phyloP scores from a whole-genome alignment of 805 yeast species.

The Metahyphopichia silvanorum region DNA sequence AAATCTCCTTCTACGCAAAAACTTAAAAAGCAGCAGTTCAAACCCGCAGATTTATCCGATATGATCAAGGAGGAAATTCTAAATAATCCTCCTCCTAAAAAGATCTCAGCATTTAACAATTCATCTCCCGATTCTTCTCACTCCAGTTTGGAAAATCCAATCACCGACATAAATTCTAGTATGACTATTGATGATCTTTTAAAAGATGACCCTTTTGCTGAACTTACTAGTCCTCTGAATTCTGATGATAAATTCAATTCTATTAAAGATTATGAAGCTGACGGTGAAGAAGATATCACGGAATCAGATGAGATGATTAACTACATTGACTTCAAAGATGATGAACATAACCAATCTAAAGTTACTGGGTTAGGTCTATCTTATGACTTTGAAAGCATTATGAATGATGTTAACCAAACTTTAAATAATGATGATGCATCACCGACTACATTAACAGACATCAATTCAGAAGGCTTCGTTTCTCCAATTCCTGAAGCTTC shows the following conservation, averaged over 20 bases:
- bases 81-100: background rate
- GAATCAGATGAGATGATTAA: no score
- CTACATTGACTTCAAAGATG: constrained; percentile 1
- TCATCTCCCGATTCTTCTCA: background rate
- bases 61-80: background rate
- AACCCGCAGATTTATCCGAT: background rate
- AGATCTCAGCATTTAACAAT: background rate
- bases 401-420: background rate
- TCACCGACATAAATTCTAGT: background rate
- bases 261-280: background rate
- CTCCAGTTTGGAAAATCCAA: background rate
- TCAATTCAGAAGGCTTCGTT: background rate
- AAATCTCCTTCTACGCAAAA: background rate
- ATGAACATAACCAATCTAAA: background rate
- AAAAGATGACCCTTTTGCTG: constrained; percentile 12
- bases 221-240: constrained; percentile 3
- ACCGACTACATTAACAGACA: constrained; percentile 1
- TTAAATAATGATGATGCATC: background rate
- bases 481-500: background rate
- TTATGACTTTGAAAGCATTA: background rate
- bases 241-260: background rate
- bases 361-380: constrained; percentile 2
- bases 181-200: constrained; percentile 14
- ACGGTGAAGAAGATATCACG: constrained; percentile 1
- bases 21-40: background rate